A percentile compares a stretch with the other conserved stretches of the same genome.
These are phyloP conservation scores for Aspergillus mulundensis DNA, from an alignment of 495 filamentous ascomycete genomes.

Conservation along the genomic window DNA sequence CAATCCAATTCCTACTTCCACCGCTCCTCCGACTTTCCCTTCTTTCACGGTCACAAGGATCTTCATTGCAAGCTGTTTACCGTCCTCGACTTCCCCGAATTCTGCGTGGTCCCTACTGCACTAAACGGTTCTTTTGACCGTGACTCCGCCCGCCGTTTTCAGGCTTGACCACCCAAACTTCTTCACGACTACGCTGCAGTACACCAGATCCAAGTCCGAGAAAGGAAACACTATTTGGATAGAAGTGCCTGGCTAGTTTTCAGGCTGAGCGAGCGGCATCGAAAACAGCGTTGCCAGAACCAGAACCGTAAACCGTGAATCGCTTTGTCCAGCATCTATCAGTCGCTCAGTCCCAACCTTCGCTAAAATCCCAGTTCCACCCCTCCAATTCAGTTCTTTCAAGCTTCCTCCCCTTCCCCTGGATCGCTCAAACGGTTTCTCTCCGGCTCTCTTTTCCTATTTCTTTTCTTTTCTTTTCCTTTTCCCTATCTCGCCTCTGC, in stretches of 20 bases:
- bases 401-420: constrained; percentile 13
- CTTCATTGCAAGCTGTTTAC: neutral
- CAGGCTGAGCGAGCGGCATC: neutral
- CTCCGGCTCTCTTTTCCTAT: constrained; percentile 12
- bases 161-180: constrained; percentile 12
- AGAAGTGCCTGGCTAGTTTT: neutral
- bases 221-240: constrained; percentile 9
- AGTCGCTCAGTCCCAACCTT: constrained; percentile 13
- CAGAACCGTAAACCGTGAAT: constrained; percentile 17
- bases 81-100: neutral
- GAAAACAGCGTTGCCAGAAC: neutral
- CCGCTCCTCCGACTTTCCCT: neutral
- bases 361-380: constrained; percentile 16
- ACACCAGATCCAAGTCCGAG: neutral
- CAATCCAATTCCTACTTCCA: neutral
- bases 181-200: neutral
- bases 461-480: constrained; percentile 10
- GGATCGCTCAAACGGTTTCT: constrained; percentile 10
- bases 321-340: constrained; percentile 20
- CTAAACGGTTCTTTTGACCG: constrained; percentile 5
- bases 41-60: neutral
- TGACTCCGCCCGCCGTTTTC: constrained; percentile 19
- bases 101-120: neutral
- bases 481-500: constrained; percentile 3
- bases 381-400: constrained; percentile 13